Conservation (phyloP, 352 stramenopile species). For the Blastocystis sp. region DNA sequence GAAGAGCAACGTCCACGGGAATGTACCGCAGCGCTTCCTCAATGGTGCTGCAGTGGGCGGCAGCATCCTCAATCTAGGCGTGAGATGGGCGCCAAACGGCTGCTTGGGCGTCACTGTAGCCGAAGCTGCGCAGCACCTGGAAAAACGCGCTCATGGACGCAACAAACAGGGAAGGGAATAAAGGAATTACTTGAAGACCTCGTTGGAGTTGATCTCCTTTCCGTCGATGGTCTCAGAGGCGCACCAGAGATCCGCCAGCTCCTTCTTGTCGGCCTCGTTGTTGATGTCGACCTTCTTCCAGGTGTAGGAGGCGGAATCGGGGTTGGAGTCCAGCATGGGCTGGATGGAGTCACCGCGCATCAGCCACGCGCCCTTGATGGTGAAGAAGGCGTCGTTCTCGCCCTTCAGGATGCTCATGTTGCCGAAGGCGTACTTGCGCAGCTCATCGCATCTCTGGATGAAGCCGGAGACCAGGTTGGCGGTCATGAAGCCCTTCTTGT, state of each 20-base stretch:
- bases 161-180: conserved; percentile 44
- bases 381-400: conserved; percentile 76
- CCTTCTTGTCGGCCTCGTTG: conserved; percentile 77
- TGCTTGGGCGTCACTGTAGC: conserved; percentile 29
- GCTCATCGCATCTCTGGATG: conserved; percentile 84
- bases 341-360: conserved; percentile 82
- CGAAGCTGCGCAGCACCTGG: background rate
- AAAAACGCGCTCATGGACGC: background rate
- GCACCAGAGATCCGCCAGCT: conserved; percentile 83
- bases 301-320: conserved; percentile 86
- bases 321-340: conserved; percentile 83
- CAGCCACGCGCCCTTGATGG: conserved; percentile 85
- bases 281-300: conserved; percentile 82
- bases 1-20: background rate
- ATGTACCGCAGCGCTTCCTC: conserved; percentile 45
- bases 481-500: conserved; percentile 71
- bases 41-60: conserved; percentile 32
- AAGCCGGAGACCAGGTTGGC: conserved; percentile 86
- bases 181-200: conserved; percentile 86
- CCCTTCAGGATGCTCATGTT: conserved; percentile 74
- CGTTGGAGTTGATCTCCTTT: conserved; percentile 82
- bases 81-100: background rate
- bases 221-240: conserved; percentile 83
- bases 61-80: conserved; percentile 32
- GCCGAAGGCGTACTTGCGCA: conserved; percentile 87